A percentile compares a stretch with the other conserved stretches of the same genome.
Evolutionary conservation across 495 filamentous ascomycete species (phyloP).

Genomic region (Neurospora discreta): DNA sequence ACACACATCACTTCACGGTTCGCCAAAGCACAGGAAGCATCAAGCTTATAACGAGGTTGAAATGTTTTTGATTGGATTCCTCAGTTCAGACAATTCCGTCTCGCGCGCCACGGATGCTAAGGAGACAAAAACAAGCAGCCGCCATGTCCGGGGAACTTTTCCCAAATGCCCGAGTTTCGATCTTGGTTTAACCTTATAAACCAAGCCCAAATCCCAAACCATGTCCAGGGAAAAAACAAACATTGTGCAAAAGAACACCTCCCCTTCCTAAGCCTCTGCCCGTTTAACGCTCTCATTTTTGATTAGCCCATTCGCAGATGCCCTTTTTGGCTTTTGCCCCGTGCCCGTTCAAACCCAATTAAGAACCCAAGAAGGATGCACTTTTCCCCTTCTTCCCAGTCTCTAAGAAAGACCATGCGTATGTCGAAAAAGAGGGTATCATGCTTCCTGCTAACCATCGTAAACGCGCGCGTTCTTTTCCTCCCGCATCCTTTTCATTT

Average conservation of each 20-base stretch:
- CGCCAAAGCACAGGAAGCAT: background rate
- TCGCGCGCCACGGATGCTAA: constrained; percentile 8
- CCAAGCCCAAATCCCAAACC: background rate
- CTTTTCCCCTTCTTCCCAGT: constrained; percentile 11
- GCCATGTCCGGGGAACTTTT: constrained; percentile 4
- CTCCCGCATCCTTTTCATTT: constrained; percentile 11
- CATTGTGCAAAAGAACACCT: constrained; percentile 10
- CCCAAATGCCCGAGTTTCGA: background rate
- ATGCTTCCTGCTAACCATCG: constrained; percentile 19
- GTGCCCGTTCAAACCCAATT: constrained; percentile 15
- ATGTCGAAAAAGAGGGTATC: constrained; percentile 26
- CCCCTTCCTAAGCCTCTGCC: background rate
- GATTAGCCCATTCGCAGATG: constrained; percentile 8
- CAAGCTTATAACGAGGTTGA: constrained; percentile 16
- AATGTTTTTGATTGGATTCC: constrained; percentile 26
- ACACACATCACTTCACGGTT: background rate
- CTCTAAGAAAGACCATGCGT: constrained; percentile 5
- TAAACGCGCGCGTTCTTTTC: constrained; percentile 15
- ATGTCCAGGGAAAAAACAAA: constrained; percentile 9
- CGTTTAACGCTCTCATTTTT: constrained; percentile 10
- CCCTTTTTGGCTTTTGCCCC: constrained; percentile 14
- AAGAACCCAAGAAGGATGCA: constrained; percentile 13
- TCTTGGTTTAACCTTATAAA: background rate
- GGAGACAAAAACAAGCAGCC: constrained; percentile 11
- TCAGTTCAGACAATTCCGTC: constrained; percentile 17